These are phyloP conservation scores for Periconia sp. DNA, from an alignment of 2,329 filamentous ascomycete genomes.

Conservation along the genomic window DNA sequence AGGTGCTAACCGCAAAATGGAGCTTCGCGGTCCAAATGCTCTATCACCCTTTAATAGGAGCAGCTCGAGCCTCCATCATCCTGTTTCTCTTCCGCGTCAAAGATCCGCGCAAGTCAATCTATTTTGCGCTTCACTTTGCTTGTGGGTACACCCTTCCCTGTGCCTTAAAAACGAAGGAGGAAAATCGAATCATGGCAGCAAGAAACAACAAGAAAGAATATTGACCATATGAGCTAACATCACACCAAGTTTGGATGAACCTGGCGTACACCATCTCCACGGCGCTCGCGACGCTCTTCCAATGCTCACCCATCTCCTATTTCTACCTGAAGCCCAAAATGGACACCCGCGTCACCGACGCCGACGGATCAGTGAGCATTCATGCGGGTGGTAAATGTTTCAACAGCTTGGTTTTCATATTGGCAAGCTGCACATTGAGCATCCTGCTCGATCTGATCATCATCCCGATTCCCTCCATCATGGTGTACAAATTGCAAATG, in stretches of 20 bases:
- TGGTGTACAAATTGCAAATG: constrained; percentile 50
- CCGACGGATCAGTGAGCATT: constrained; percentile 26
- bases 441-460: constrained; percentile 45
- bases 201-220: background rate
- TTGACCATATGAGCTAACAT: background rate
- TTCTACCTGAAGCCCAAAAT: constrained; percentile 30
- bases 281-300: constrained; percentile 38
- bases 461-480: constrained; percentile 45
- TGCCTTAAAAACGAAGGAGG: background rate
- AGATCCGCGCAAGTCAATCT: constrained; percentile 31
- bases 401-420: constrained; percentile 35
- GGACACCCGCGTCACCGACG: constrained; percentile 26
- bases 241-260: constrained; percentile 35
- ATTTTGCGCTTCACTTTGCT: constrained; percentile 32
- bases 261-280: constrained; percentile 36
- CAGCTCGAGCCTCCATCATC: constrained; percentile 41
- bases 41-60: constrained; percentile 42
- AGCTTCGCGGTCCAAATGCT: constrained; percentile 41
- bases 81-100: constrained; percentile 42
- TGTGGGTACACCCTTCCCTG: constrained; percentile 15
- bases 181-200: no score
- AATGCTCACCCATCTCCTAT: constrained; percentile 38
- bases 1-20: constrained; percentile 32
- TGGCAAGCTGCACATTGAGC: constrained; percentile 35
- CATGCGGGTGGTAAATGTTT: constrained; percentile 32